Percentiles rank a stretch among this genome's conserved stretches.
These are phyloP conservation scores for Anaeromyces robustus DNA, from an alignment of 192 early-diverging fungal genomes.

Conservation along the genomic window DNA sequence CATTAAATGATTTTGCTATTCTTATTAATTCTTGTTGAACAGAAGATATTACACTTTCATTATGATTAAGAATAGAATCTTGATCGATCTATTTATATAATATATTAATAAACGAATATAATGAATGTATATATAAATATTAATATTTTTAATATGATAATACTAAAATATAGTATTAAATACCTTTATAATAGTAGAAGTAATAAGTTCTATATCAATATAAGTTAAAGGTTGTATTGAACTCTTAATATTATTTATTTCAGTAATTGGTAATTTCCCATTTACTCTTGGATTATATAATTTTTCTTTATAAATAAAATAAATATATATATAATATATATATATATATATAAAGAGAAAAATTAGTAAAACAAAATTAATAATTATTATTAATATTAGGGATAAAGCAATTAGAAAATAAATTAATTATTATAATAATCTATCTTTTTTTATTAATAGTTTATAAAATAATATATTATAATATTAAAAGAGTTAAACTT, in stretches of 20 bases:
- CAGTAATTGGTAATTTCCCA: constrained; percentile 11
- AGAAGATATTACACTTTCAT: constrained; percentile 6
- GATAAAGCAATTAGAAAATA: too few species aligned
- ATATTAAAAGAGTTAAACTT: not conserved
- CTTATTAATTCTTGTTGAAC: constrained; percentile 6
- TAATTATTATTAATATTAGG: too few species aligned
- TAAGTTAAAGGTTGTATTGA: constrained; percentile 23
- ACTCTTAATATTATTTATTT: constrained; percentile 7
- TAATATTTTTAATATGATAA: not conserved
- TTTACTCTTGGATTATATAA: not conserved
- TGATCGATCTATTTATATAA: constrained; percentile 11
- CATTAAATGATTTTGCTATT: constrained; percentile 12
- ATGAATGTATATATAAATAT: not conserved
- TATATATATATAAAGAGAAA: too few species aligned
- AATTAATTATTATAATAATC: too few species aligned
- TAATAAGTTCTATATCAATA: constrained; percentile 39
- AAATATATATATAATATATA: too few species aligned
- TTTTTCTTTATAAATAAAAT: too few species aligned
- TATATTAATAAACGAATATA: not conserved
- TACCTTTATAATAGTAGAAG: constrained; percentile 33
- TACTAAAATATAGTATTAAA: too few species aligned
- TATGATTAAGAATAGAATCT: constrained; percentile 12
- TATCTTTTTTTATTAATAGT: too few species aligned
- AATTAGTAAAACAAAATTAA: too few species aligned
- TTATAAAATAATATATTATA: too few species aligned